These are phyloP conservation scores for Wolfiporia cocos DNA, from an alignment of 1,284 basidiomycete genomes.

Conservation along the genomic window DNA sequence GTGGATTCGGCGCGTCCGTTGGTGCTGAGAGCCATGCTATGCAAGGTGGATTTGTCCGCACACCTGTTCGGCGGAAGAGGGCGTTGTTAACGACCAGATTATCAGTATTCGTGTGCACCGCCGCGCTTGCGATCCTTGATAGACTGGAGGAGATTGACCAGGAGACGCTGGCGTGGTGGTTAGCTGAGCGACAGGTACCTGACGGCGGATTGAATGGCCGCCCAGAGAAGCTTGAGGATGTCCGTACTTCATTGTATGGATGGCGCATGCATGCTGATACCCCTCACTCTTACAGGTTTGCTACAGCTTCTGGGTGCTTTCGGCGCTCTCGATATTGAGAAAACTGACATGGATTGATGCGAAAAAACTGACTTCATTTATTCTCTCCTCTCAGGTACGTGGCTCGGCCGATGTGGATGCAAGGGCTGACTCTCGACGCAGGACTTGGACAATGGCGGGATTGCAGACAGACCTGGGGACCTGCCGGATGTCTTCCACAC, in stretches of 20 bases:
- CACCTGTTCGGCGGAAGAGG: not conserved
- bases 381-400: constrained; percentile 81
- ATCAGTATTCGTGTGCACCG: constrained; percentile 87
- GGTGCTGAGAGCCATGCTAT: constrained; percentile 93
- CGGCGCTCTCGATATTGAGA: constrained; percentile 80
- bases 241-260: constrained; percentile 31
- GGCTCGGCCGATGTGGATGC: constrained; percentile 1
- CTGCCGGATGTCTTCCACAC: constrained; percentile 98
- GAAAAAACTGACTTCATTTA: constrained; percentile 77
- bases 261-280: not conserved
- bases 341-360: constrained; percentile 89
- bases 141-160: constrained; percentile 73
- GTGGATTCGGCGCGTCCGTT: constrained; percentile 81
- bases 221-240: constrained; percentile 97
- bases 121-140: constrained; percentile 82
- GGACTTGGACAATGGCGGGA: constrained; percentile 90
- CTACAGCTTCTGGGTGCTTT: constrained; percentile 97
- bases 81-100: not conserved
- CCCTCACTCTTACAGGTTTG: constrained; percentile 61
- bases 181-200: constrained; percentile 88
- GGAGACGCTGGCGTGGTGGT: constrained; percentile 84
- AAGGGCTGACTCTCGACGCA: constrained; percentile 25
- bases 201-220: constrained; percentile 94
- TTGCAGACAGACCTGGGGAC: constrained; percentile 91
- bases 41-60: constrained; percentile 78